These are phyloP conservation scores for Colletotrichum godetiae DNA, from an alignment of 2,329 filamentous ascomycete species.

Conservation along the genomic window DNA sequence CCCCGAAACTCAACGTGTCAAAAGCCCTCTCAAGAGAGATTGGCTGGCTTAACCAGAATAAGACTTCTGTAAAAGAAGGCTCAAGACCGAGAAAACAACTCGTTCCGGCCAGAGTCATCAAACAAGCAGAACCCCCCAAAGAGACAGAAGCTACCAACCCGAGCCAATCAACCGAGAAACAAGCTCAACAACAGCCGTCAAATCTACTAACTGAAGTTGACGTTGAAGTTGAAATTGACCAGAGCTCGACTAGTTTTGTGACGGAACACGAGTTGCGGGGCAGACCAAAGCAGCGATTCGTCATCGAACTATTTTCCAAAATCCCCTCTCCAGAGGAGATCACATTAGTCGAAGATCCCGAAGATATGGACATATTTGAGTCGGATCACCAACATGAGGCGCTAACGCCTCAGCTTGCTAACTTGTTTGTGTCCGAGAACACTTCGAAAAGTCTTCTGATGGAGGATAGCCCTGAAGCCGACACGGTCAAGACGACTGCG, in stretches of 20 bases:
- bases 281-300: not conserved
- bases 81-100: not conserved
- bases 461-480: not conserved
- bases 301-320: conserved; percentile 15
- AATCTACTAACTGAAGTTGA: not conserved
- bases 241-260: not conserved
- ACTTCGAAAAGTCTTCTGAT: not conserved
- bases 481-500: not conserved
- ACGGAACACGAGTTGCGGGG: not conserved
- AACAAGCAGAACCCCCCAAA: not conserved
- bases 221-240: not conserved
- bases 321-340: conserved; percentile 6
- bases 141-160: not conserved
- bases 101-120: not conserved
- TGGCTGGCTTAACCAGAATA: not conserved
- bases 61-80: not conserved
- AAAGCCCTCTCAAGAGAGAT: not conserved
- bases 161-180: not conserved
- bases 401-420: not conserved
- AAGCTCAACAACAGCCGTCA: not conserved
- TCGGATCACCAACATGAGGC: not conserved
- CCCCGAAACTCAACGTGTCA: not conserved
- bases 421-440: not conserved
- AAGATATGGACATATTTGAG: conserved; percentile 4
- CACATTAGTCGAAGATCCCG: conserved; percentile 9